Conservation (phyloP, 768 basidiomycete species). For the Cubamyces lactineus region DNA sequence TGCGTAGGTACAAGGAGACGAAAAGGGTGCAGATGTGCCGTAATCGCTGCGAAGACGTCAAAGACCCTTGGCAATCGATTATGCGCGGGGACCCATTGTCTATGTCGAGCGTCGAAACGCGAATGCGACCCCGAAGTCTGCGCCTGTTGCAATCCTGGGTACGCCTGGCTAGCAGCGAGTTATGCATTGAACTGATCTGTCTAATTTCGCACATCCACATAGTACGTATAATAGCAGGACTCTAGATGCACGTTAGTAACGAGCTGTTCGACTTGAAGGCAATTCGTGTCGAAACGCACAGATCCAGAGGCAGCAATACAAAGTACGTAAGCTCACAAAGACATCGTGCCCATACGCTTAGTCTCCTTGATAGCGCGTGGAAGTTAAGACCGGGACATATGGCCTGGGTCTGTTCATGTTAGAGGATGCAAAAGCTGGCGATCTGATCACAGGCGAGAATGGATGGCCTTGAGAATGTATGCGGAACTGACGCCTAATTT, state of each 20-base stretch:
- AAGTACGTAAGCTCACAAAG: slow-evolving; percentile 25
- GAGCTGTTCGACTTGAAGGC: neutral
- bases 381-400: slow-evolving; percentile 22
- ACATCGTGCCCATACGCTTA: neutral
- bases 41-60: neutral
- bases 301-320: slow-evolving; percentile 49
- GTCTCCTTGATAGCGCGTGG: slow-evolving; percentile 12
- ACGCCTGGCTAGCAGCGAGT: neutral
- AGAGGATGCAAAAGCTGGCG: slow-evolving; percentile 47
- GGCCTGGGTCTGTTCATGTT: slow-evolving; percentile 56
- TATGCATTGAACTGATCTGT: neutral
- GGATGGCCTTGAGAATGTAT: neutral
- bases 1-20: slow-evolving; percentile 54
- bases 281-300: slow-evolving; percentile 49
- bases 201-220: neutral
- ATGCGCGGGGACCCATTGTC: slow-evolving; percentile 48
- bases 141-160: slow-evolving; percentile 24
- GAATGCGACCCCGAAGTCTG: slow-evolving; percentile 75
- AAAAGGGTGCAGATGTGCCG: slow-evolving; percentile 58
- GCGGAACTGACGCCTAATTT: neutral
- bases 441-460: slow-evolving; percentile 37
- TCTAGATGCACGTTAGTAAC: neutral
- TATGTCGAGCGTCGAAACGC: slow-evolving; percentile 50
- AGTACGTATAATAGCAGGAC: neutral
- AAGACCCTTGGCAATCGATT: slow-evolving; percentile 33